Evolutionary conservation across 2,329 filamentous ascomycete genomes (phyloP).

Genomic region (Myriangium duriaei): DNA sequence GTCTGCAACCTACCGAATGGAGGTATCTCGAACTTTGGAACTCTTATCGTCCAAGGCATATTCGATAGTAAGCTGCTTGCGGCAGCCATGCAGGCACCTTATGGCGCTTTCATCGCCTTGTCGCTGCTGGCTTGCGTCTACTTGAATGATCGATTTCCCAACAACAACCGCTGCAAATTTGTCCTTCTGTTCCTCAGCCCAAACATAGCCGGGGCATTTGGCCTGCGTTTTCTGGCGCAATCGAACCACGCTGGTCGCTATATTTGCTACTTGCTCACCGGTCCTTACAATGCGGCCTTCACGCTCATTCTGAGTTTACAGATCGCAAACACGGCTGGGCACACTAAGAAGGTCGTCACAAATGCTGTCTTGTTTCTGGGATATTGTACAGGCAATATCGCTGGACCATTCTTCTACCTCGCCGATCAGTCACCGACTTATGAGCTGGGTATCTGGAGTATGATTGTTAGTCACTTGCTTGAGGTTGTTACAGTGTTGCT

Average conservation of each 20-base stretch:
- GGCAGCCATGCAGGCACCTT: conserved; percentile 40
- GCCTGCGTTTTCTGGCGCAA: conserved; percentile 41
- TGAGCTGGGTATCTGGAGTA: conserved; percentile 42
- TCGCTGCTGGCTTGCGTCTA: conserved; percentile 37
- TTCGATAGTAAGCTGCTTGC: conserved; percentile 41
- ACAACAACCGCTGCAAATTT: conserved; percentile 13
- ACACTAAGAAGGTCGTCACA: conserved; percentile 53
- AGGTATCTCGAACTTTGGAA: conserved; percentile 45
- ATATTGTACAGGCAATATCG: conserved; percentile 49
- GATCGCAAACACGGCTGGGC: conserved; percentile 39
- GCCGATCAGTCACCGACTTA: conserved; percentile 40
- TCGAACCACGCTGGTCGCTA: conserved; percentile 41
- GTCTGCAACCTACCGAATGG: conserved; percentile 32
- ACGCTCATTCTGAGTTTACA: conserved; percentile 36
- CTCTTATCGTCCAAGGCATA: conserved; percentile 43
- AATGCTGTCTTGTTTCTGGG: conserved; percentile 49
- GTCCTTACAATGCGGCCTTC: conserved; percentile 41
- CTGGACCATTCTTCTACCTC: conserved; percentile 51
- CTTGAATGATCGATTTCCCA: conserved; percentile 29
- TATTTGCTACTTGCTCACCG: conserved; percentile 47
- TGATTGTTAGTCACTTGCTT: conserved; percentile 42
- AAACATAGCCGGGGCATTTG: conserved; percentile 47
- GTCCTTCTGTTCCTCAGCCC: conserved; percentile 36
- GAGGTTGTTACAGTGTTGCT: conserved; percentile 36
- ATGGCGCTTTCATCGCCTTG: conserved; percentile 35